Conservation (phyloP, 139 green algal species). For the Chlamydomonas incerta region DNA sequence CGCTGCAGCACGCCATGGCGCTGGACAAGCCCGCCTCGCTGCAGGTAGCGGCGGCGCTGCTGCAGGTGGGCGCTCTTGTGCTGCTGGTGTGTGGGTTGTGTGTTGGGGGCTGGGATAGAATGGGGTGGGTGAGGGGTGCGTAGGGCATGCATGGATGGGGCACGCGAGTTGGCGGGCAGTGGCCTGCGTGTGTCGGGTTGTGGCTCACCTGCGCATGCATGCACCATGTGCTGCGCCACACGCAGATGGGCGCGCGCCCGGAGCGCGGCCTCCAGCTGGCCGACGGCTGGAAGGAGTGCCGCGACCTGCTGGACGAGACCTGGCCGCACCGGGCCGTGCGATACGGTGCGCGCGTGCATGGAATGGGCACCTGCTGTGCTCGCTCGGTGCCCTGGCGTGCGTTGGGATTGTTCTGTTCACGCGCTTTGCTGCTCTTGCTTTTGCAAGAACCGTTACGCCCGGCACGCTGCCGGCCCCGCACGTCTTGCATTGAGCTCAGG, state of each 20-base stretch:
- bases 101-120: not conserved
- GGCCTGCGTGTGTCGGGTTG: no score
- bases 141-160: no score
- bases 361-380: no score
- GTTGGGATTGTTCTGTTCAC: no score
- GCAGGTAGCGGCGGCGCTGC: constrained; percentile 22
- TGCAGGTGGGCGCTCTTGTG: constrained; percentile 33
- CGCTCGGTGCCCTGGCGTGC: no score
- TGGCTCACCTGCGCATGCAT: no score
- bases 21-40: constrained; percentile 38
- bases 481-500: no score
- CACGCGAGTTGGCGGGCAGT: no score
- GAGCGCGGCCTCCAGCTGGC: not conserved
- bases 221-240: not conserved
- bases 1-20: constrained; percentile 40
- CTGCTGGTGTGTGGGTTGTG: not conserved
- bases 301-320: constrained; percentile 35
- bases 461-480: no score
- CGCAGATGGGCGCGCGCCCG: not conserved
- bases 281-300: not conserved
- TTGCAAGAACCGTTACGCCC: no score
- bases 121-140: not conserved
- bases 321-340: constrained; percentile 51
- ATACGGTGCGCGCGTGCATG: no score
- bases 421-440: no score